Evolutionary conservation across 805 yeast species (phyloP).

Genomic region (Starmerella bombicola): DNA sequence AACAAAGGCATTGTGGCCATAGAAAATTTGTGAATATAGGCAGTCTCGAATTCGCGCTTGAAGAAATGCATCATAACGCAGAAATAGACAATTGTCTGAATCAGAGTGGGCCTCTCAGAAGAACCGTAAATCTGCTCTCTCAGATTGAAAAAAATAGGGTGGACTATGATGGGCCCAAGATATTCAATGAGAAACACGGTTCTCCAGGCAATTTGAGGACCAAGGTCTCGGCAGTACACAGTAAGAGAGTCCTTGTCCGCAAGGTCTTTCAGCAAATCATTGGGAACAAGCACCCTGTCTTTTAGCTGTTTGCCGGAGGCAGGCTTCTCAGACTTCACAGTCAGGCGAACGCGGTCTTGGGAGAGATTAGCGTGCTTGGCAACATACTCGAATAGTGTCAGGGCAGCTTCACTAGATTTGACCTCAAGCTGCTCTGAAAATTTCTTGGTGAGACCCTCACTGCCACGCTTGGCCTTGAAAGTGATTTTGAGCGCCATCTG

Average conservation of each 20-base stretch:
- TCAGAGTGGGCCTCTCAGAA: constrained; percentile 33
- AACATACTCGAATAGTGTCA: constrained; percentile 5
- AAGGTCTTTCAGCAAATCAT: constrained; percentile 37
- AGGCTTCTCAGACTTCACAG: constrained; percentile 24
- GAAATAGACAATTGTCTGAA: constrained; percentile 43
- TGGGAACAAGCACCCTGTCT: constrained; percentile 35
- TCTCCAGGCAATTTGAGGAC: constrained; percentile 87
- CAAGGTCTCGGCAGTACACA: constrained; percentile 71
- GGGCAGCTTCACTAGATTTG: constrained; percentile 7
- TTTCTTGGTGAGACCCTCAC: constrained; percentile 7
- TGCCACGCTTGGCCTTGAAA: constrained; percentile 15
- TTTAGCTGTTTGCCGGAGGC: constrained; percentile 24
- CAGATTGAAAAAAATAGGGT: constrained; percentile 42
- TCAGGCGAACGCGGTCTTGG: constrained; percentile 45
- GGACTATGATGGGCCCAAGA: constrained; percentile 76
- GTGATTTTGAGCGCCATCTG: constrained; percentile 9
- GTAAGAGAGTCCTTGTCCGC: constrained; percentile 33
- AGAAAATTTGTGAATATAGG: constrained; percentile 74
- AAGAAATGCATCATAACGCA: constrained; percentile 62
- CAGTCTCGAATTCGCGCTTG: constrained; percentile 82
- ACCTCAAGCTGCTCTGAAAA: constrained; percentile 8
- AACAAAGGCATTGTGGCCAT: constrained; percentile 83
- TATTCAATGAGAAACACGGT: constrained; percentile 83
- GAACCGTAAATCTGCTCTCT: constrained; percentile 30
- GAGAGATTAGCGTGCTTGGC: constrained; percentile 32